These are phyloP conservation scores for Amauroascus verrucosus DNA, from an alignment of 2,329 filamentous ascomycete species.

Conservation along the genomic window DNA sequence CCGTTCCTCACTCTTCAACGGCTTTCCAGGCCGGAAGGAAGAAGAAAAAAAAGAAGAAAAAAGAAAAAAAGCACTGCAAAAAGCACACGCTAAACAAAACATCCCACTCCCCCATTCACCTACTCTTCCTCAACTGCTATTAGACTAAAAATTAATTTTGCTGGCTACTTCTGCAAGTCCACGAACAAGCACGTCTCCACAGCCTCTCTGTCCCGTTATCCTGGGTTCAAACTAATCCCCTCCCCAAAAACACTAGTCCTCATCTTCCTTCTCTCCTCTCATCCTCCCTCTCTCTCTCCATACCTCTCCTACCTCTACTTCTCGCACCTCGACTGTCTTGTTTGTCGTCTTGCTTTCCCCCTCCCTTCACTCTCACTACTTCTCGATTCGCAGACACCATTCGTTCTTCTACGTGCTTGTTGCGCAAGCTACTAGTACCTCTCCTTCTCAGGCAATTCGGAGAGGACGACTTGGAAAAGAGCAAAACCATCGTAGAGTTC, in stretches of 20 bases:
- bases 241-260: neutral
- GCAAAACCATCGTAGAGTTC: too few species aligned
- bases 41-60: too few species aligned
- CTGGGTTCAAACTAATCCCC: neutral
- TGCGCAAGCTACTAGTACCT: too few species aligned
- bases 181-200: constrained; percentile 5
- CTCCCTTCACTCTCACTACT: neutral
- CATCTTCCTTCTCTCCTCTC: neutral
- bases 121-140: neutral
- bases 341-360: neutral
- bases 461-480: too few species aligned
- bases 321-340: neutral
- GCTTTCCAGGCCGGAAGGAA: too few species aligned
- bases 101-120: neutral
- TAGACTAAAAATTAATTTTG: too few species aligned
- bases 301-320: neutral
- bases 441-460: too few species aligned
- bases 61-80: too few species aligned
- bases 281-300: neutral
- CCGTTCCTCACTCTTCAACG: neutral
- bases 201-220: constrained; percentile 2
- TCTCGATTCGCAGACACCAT: neutral
- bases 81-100: neutral
- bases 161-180: neutral
- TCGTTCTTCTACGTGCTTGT: too few species aligned